phyloP scores from a whole-genome alignment of 176 grass and related monocot genomes.

The Juncus effusus region DNA sequence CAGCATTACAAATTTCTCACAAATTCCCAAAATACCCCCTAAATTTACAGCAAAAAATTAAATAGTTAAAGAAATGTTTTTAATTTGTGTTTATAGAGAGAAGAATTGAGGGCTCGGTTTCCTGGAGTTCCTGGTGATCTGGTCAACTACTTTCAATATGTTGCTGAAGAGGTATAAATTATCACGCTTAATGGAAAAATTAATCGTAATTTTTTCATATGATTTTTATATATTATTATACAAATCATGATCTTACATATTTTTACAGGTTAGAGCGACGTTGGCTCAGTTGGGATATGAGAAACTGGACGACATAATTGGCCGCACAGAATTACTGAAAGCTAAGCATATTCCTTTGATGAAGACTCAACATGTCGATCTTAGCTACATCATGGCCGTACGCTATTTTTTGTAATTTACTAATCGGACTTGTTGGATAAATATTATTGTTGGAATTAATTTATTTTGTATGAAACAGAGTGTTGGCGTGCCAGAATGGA shows the following conservation, averaged over 20 bases:
- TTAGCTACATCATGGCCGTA: constrained; percentile 75
- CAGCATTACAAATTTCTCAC: constrained; percentile 5
- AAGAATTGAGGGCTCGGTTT: constrained; percentile 96
- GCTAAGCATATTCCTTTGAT: constrained; percentile 80
- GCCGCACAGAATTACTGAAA: constrained; percentile 76
- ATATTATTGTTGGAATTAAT: neutral
- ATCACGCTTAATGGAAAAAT: neutral
- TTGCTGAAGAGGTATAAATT: constrained; percentile 86
- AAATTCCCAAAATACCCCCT: too few relatives aligned
- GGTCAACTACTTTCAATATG: constrained; percentile 97
- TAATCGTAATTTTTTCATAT: too few relatives aligned
- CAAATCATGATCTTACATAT: too few relatives aligned
- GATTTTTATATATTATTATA: too few relatives aligned
- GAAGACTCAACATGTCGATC: constrained; percentile 95
- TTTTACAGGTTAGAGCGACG: constrained; percentile 70
- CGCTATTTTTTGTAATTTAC: constrained; percentile 17
- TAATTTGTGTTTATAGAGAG: constrained; percentile 59
- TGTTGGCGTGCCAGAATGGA: constrained; percentile 72
- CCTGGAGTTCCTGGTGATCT: constrained; percentile 99
- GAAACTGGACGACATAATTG: constrained; percentile 95
- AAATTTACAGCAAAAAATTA: too few relatives aligned
- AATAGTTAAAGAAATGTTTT: constrained; percentile 29
- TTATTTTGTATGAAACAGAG: constrained; percentile 36
- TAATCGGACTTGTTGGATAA: too few relatives aligned
- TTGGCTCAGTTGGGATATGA: constrained; percentile 94